Evolutionary conservation across 176 grass and related monocot genomes (phyloP).

Genomic region (Eragrostis curvula): DNA sequence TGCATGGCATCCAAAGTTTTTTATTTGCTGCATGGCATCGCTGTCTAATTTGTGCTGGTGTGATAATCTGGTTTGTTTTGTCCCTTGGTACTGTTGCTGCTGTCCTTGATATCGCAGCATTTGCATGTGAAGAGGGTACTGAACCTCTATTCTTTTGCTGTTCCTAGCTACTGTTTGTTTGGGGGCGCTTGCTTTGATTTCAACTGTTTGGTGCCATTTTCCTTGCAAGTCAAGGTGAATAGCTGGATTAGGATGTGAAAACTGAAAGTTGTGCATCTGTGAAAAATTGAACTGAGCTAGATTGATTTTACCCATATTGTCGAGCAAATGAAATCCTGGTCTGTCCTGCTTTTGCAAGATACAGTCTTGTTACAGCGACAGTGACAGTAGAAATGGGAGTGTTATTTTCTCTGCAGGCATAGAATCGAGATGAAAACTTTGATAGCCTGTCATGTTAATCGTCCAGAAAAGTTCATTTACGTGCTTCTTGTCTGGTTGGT

Average conservation of each 20-base stretch:
- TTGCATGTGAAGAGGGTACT: neutral
- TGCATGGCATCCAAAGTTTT: slow-evolving; percentile 13
- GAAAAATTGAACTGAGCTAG: too few species aligned
- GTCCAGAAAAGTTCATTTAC: neutral
- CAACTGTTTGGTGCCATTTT: slow-evolving; percentile 24
- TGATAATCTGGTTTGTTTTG: neutral
- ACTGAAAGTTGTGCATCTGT: neutral
- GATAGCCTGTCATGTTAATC: neutral
- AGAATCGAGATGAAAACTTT: neutral
- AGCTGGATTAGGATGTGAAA: slow-evolving; percentile 5
- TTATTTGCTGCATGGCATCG: neutral
- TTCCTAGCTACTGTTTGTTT: slow-evolving; percentile 23
- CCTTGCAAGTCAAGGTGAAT: slow-evolving; percentile 31
- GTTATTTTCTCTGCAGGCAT: neutral
- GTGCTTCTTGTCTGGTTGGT: neutral
- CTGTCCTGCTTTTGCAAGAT: neutral
- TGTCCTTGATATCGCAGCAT: neutral
- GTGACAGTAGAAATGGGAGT: neutral
- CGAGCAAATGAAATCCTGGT: too few species aligned
- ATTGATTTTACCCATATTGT: neutral
- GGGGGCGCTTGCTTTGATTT: slow-evolving; percentile 13
- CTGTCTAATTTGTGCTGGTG: neutral
- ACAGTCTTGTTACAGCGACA: neutral
- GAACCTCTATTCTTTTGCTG: neutral
- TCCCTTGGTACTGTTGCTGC: neutral